Evolutionary conservation across 805 yeast species (phyloP).

Genomic region (Wickerhamiella parazyma): DNA sequence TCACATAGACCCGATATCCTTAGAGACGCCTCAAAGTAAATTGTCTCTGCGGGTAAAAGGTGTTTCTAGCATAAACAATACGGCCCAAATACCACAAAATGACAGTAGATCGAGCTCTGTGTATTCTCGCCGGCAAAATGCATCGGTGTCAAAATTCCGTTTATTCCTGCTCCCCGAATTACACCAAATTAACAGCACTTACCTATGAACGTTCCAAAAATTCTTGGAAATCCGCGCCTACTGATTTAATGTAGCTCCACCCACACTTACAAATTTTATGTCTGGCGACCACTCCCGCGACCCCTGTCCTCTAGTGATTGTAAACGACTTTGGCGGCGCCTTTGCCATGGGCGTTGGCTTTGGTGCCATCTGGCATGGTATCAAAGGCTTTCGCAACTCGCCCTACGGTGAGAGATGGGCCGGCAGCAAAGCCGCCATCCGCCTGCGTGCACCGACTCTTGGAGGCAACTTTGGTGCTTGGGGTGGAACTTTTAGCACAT

Average conservation of each 20-base stretch:
- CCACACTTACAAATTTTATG: not conserved
- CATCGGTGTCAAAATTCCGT: too few relatives aligned
- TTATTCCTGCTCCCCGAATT: too few relatives aligned
- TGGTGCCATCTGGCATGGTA: slow-evolving; percentile 98
- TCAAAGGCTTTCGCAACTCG: slow-evolving; percentile 95
- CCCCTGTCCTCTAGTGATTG: slow-evolving; percentile 94
- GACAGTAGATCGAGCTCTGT: too few relatives aligned
- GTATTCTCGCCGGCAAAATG: too few relatives aligned
- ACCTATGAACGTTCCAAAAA: not conserved
- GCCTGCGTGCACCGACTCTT: slow-evolving; percentile 93
- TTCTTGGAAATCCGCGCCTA: not conserved
- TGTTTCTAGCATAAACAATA: too few relatives aligned
- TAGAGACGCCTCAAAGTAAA: too few relatives aligned
- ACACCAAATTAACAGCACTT: not conserved
- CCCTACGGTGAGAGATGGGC: slow-evolving; percentile 86
- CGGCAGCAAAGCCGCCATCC: slow-evolving; percentile 82
- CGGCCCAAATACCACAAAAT: too few relatives aligned
- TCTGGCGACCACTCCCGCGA: slow-evolving; percentile 93
- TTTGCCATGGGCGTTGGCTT: slow-evolving; percentile 99
- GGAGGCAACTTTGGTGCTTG: slow-evolving; percentile 99
- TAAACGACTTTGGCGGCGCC: slow-evolving; percentile 98
- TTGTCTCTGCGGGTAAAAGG: too few relatives aligned
- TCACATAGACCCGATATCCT: too few relatives aligned
- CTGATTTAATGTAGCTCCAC: not conserved
- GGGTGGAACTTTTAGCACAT: slow-evolving; percentile 96